Evolutionary conservation across 768 basidiomycete genomes (phyloP), one percentile per base, ranked within the genome.

Genomic region (Auricularia cornea): DNA sequence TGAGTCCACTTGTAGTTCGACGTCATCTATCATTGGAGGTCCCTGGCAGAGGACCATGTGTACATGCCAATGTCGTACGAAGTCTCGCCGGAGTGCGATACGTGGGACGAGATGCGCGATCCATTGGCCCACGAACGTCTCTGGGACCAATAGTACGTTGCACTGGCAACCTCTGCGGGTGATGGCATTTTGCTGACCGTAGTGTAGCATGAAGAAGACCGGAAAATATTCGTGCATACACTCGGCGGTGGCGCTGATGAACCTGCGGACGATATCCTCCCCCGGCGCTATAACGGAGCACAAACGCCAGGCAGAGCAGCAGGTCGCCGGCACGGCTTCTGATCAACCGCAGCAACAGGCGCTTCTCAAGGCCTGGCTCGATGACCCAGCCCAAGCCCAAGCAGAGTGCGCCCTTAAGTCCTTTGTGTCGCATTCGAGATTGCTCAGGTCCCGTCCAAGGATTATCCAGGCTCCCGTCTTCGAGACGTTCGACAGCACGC

Each of bases 11-110:
- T 14, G 60, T 18, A 26, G 51, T 54, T 23, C 41, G 59, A 31
- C 60, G 59, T 33, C n/a, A n/a, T n/a, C n/a, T n/a, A n/a, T n/a
- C n/a, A n/a, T n/a, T n/a, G n/a, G n/a, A n/a, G n/a, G n/a, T n/a
- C n/a, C n/a, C 74, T 74, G n/a, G 63, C 68, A 38, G 60, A 72
- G 67, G 69, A 70, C 33, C 67, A 70, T 60, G 32, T 66, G 16
- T 62, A 38, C 20, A 51, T 52, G 18, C 54, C 60, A 10, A 62
- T 44, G 48, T 64, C 62, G 14, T 62, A 61, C 31, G 69, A 69
- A 38, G 62, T 66, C 8, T 62, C 67, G 28, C 59, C 66, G 3
- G 61, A 61, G 33, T 62, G 67, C 28, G 64, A 60, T 20, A 33
- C 60, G 20, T 40, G 31, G 32, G 60, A 60, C 14, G 40, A 33